Evolutionary conservation across 441 rosid species (phyloP).

Genomic region (Erodium trifolium): DNA sequence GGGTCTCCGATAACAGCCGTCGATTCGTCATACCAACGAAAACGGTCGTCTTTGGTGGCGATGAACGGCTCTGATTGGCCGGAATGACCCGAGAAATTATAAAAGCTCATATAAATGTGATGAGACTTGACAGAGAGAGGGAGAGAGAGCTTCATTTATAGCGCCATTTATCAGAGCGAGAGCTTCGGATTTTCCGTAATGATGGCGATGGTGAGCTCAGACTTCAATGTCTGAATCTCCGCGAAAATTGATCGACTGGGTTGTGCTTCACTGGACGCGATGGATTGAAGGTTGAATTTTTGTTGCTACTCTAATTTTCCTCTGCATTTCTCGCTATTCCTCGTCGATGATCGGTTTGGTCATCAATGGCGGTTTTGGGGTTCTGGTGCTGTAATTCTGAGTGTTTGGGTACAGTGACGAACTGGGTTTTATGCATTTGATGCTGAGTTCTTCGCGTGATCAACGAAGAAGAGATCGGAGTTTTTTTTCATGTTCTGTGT

Average conservation of each 20-base stretch:
- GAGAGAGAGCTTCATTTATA: no score
- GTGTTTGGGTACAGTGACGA: no score
- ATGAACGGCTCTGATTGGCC: no score
- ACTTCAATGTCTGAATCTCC: background rate
- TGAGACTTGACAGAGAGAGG: no score
- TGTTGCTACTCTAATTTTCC: background rate
- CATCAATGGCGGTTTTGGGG: background rate
- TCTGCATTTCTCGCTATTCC: background rate
- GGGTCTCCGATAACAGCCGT: slow-evolving; percentile 12
- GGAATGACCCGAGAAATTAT: no score
- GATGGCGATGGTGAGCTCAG: background rate
- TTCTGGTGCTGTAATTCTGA: background rate
- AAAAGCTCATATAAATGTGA: no score
- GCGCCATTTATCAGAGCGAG: no score
- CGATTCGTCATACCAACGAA: background rate
- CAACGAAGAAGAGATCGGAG: background rate
- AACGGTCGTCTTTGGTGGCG: background rate
- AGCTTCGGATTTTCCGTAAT: no score
- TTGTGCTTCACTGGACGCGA: background rate
- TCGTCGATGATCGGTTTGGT: background rate
- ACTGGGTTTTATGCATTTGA: no score
- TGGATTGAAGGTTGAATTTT: background rate
- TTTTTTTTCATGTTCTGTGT: no score
- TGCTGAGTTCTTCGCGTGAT: background rate
- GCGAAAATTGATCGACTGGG: background rate